Evolutionary conservation across 768 basidiomycete species (phyloP), one percentile per base, ranked within the genome.

Genomic region (Nidularia pulvinata): DNA sequence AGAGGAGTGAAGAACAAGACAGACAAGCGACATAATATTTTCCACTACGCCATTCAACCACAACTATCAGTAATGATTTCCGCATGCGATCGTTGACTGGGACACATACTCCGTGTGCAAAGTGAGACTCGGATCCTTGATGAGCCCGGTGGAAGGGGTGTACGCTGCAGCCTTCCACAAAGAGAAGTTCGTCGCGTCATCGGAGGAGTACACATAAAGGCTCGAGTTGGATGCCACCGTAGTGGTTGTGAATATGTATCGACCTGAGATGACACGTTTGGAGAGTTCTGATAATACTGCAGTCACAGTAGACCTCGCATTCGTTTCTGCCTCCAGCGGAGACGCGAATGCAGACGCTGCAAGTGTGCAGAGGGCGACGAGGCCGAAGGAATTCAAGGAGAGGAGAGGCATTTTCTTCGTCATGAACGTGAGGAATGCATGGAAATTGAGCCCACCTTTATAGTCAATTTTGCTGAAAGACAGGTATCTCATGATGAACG

Each of bases 181-280:
- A 4, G 55, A 55, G 44, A 70, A 71, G 48, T 57, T 65, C 35
- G 67, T 68, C 30, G 59, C 70, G 50, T 71, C 70, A 37, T 58
- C 63, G 9, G 68, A 70, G 0, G 70, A 69, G 48, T 70, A 71
- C 4, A 69, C 67, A 47, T 63, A 71, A 5, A 70, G 60, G 46
- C 70, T 71, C 4, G 68, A 70, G 47, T 70, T 65, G 1, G 69
- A 70, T 16, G 64, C 64, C 1, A 63, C 57, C 4, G 69, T 70
- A 55, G 70, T 70, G 4, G 67, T 69, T 1, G 70, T 70, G 57
- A 71, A 69, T 4, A 71, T 64, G 52, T 70, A 69, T 39, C 65
- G 65, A 13, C 67, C 56, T 6, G 63, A 57, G 25, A 67, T 65
- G 22, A 66, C 69, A 6, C 68, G 65, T 36, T 69, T 69, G 56